Conservation (phyloP, 331 rosid species). For the Spiraea crenata region DNA sequence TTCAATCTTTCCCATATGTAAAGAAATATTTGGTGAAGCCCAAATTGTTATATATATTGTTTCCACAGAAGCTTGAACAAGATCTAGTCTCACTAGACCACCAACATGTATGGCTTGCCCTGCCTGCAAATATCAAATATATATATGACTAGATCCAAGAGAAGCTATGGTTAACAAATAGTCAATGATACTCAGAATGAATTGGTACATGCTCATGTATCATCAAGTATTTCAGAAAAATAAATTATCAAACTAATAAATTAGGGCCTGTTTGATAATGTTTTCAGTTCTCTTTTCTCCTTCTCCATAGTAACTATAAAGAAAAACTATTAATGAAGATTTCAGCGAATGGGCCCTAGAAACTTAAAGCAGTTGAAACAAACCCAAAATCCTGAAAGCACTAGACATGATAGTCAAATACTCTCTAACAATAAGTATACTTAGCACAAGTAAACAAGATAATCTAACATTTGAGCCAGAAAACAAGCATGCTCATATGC, state of each 20-base stretch:
- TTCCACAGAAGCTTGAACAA: slow-evolving; percentile 63
- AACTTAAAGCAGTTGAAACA: neutral
- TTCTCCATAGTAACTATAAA: no score
- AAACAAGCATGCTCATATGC: neutral
- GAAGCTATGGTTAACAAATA: neutral
- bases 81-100: slow-evolving; percentile 78
- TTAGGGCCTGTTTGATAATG: no score
- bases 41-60: slow-evolving; percentile 83
- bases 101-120: slow-evolving; percentile 81
- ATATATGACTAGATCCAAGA: slow-evolving; percentile 11
- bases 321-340: no score
- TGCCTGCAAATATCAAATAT: slow-evolving; percentile 49
- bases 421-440: neutral
- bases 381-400: neutral
- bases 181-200: neutral
- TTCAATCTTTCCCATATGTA: slow-evolving; percentile 88
- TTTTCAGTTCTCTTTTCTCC: no score
- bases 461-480: neutral
- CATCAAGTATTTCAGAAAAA: neutral
- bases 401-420: neutral
- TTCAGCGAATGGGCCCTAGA: no score
- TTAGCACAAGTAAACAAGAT: neutral
- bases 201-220: neutral
- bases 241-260: neutral
- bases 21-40: slow-evolving; percentile 82